Conservation (phyloP, 2,329 filamentous ascomycete species). For the Septoria linicola region DNA sequence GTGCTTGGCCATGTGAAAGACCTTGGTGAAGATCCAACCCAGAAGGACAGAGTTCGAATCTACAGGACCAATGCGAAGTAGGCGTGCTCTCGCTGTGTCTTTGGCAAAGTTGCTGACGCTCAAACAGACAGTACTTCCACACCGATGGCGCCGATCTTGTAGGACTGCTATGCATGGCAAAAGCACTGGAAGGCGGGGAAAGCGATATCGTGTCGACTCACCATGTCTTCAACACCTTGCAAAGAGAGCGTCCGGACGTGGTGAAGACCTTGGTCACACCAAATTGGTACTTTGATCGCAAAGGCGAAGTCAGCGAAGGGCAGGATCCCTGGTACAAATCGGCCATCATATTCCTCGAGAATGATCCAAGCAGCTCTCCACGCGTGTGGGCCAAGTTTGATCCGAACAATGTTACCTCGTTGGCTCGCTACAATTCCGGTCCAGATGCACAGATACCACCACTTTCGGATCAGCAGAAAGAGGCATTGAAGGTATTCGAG, state of each 20-base stretch:
- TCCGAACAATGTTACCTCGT: slow-evolving; percentile 79
- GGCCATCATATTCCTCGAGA: slow-evolving; percentile 72
- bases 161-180: slow-evolving; percentile 76
- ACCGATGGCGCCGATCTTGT: slow-evolving; percentile 80
- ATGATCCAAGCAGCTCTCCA: slow-evolving; percentile 53
- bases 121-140: slow-evolving; percentile 78
- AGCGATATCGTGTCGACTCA: slow-evolving; percentile 78
- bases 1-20: slow-evolving; percentile 89
- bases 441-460: slow-evolving; percentile 60
- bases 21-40: slow-evolving; percentile 73
- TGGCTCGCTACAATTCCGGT: slow-evolving; percentile 68
- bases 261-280: slow-evolving; percentile 72
- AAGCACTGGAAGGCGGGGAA: slow-evolving; percentile 77
- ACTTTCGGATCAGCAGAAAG: slow-evolving; percentile 65
- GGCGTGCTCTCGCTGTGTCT: background rate
- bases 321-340: slow-evolving; percentile 53
- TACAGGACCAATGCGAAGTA: slow-evolving; percentile 63
- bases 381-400: slow-evolving; percentile 84
- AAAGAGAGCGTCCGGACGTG: slow-evolving; percentile 72
- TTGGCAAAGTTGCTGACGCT: slow-evolving; percentile 36
- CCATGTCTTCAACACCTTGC: slow-evolving; percentile 76
- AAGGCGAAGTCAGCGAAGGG: slow-evolving; percentile 76
- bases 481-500: slow-evolving; percentile 69
- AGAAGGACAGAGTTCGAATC: slow-evolving; percentile 84
- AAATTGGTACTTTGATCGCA: slow-evolving; percentile 90